Conservation (phyloP, 345 rosid species). For the Linum usitatissimum region DNA sequence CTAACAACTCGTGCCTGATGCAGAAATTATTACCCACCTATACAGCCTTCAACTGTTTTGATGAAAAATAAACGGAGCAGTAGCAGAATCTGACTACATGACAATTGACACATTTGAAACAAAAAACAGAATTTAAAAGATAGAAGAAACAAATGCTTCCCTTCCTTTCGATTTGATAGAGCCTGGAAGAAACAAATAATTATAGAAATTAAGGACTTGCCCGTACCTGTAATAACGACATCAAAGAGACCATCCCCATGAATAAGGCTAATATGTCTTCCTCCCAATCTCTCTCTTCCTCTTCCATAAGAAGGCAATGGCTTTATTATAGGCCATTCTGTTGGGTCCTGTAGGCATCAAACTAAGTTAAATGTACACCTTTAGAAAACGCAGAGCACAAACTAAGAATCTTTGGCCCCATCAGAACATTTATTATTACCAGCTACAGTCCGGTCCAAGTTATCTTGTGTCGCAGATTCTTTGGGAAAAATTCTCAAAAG, state of each 20-base stretch:
- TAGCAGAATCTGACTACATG: neutral
- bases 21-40: neutral
- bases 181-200: too few species aligned
- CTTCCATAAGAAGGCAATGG: conserved; percentile 98
- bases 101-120: too few species aligned
- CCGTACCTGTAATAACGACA: conserved; percentile 78
- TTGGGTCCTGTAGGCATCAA: conserved; percentile 37
- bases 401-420: neutral
- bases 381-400: neutral
- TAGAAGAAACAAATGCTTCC: neutral
- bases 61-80: neutral
- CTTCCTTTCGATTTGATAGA: neutral
- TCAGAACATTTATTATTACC: too few species aligned
- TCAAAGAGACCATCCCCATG: conserved; percentile 85
- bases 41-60: too few species aligned
- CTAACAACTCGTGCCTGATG: neutral
- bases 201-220: neutral
- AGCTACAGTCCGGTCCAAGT: neutral
- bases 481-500: neutral
- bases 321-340: conserved; percentile 87
- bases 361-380: neutral
- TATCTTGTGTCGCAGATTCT: neutral
- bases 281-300: conserved; percentile 96
- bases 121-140: neutral
- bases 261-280: conserved; percentile 91